Evolutionary conservation across 2,329 filamentous ascomycete species (phyloP), one percentile per base, ranked within the genome.

Genomic region (Pseudogymnoascus sp.): DNA sequence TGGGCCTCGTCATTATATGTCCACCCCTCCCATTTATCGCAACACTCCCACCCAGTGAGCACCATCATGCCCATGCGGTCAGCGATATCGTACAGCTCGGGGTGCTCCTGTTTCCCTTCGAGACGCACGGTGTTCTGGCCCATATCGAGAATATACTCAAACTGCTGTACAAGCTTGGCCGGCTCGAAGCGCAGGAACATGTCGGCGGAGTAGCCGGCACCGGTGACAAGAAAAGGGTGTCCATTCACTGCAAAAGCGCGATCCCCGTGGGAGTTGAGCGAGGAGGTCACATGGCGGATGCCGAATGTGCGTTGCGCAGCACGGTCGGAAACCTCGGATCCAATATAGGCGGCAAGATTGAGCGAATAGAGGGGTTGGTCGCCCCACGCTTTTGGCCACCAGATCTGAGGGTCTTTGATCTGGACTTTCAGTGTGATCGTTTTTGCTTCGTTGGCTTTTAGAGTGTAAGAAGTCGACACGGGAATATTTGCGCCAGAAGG

Each of bases 1-100:
- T 66, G 61, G 0, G 70, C 73, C n/a, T 86, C 78, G 10, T 79
- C 68, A 64, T 85, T 85, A 68, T 85, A 84, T 56, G 66, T 68
- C 82, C 82, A 86, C 0, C 77, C 79, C 66, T 86, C 83, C 83
- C 83, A 86, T 67, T 86, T 86, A 64, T 85, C 80, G 67, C 83
- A 86, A 68, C 83, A 86, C 62, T 85, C 82, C 82, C 82, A 86
- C 0, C 83, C 83, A 0, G 82, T 73, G 35, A 86, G 72, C 0
- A 86, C 69, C 81, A 86, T 84, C 34, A 86, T 65, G 0, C 83
- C 83, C 65, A 84, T 71, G 2, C 75, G 72, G 65, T 85, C 82
- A 1, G 82, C 80, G 1, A 84, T 71, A 0, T 80, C 74, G 65
- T 85, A 86, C 0, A 86, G 70, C 63, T 80, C 77, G 0, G 81